phyloP scores from a whole-genome alignment of 306 rosid species.

The Abrus pulchellus region DNA sequence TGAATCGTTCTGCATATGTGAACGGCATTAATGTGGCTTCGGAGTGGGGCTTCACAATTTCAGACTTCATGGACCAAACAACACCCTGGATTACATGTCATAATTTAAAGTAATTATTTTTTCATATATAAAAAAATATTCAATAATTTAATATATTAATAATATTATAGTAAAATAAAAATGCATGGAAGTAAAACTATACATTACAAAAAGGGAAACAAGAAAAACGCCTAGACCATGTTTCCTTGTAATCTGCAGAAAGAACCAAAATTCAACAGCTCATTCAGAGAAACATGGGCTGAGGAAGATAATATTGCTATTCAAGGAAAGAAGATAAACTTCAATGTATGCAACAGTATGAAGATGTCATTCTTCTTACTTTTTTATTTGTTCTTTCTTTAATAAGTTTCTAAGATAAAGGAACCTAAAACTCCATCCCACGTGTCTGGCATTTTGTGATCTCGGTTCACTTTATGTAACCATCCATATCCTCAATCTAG shows the following conservation, averaged over 20 bases:
- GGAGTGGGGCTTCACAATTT: conserved; percentile 9
- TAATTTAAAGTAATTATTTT: no score
- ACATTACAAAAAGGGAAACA: not conserved
- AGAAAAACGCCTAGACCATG: conserved; percentile 22
- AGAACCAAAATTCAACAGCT: conserved; percentile 42
- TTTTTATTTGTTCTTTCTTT: not conserved
- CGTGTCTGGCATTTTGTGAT: conserved; percentile 42
- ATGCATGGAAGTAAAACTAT: not conserved
- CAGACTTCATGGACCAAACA: not conserved
- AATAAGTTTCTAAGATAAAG: not conserved
- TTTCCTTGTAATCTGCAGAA: conserved; percentile 36
- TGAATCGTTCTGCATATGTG: not conserved
- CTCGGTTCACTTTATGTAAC: conserved; percentile 5
- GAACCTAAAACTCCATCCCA: conserved; percentile 33
- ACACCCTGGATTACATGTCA: not conserved
- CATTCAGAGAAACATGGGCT: conserved; percentile 38
- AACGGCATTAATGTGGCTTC: not conserved
- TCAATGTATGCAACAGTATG: conserved; percentile 37
- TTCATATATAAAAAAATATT: no score
- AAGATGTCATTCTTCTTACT: conserved; percentile 34
- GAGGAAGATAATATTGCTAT: conserved; percentile 10
- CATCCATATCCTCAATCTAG: conserved; percentile 31
- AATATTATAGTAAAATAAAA: no score
- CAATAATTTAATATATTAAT: no score
- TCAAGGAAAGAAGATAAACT: conserved; percentile 43